These are phyloP conservation scores for Circinella umbellata DNA, from an alignment of 371 early-diverging fungal genomes.

Conservation along the genomic window DNA sequence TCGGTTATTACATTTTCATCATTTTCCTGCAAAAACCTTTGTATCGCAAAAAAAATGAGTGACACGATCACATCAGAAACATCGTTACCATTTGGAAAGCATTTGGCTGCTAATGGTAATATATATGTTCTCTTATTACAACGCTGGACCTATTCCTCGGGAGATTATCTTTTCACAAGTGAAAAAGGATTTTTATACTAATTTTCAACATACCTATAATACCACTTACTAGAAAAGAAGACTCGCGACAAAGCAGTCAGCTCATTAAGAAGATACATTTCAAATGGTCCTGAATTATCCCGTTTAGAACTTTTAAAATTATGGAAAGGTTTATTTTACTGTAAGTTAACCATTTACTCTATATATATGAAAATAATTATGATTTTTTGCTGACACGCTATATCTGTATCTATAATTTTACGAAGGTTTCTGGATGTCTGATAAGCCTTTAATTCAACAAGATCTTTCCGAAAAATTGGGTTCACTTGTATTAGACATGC, in stretches of 20 bases:
- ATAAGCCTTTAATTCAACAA: slow-evolving; percentile 92
- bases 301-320: slow-evolving; percentile 80
- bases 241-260: slow-evolving; percentile 85
- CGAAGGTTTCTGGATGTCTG: slow-evolving; percentile 94
- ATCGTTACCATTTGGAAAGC: slow-evolving; percentile 27
- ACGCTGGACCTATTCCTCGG: no score
- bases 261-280: slow-evolving; percentile 66
- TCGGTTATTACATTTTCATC: neutral
- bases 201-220: neutral
- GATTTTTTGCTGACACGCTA: neutral
- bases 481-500: slow-evolving; percentile 62
- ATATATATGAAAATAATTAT: no score
- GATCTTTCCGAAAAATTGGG: slow-evolving; percentile 83
- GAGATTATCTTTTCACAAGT: neutral
- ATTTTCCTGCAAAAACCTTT: slow-evolving; percentile 4
- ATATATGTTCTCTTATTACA: no score
- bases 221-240: slow-evolving; percentile 68
- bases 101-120: slow-evolving; percentile 35
- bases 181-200: neutral
- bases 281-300: slow-evolving; percentile 57
- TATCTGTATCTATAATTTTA: neutral
- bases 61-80: slow-evolving; percentile 15
- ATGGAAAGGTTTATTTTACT: slow-evolving; percentile 95
- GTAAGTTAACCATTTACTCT: slow-evolving; percentile 52
- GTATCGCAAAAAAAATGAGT: neutral